Percentiles rank a stretch among this genome's conserved stretches.
These are phyloP conservation scores for Toxoplasma gondii DNA, from an alignment of 169 alveolate genomes.

Conservation along the genomic window DNA sequence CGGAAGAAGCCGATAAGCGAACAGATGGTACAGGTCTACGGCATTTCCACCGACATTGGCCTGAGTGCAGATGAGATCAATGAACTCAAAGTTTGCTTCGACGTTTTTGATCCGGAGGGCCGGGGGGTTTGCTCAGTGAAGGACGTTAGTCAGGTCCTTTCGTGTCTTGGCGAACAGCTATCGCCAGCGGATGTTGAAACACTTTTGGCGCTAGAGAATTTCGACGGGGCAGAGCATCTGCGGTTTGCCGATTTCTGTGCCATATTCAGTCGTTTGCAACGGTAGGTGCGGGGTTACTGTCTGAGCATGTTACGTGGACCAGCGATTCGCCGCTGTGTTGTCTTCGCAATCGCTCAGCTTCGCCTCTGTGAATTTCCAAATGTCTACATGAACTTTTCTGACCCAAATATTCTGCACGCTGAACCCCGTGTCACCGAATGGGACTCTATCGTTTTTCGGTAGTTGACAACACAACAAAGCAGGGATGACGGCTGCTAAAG, in stretches of 20 bases:
- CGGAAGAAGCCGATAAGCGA: slow-evolving; percentile 23
- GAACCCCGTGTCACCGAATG: no score
- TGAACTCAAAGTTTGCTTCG: slow-evolving; percentile 41
- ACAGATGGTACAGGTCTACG: background rate
- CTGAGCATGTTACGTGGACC: background rate
- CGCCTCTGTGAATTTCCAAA: no score
- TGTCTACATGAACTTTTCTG: no score
- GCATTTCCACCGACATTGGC: background rate
- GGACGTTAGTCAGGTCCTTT: slow-evolving; percentile 30
- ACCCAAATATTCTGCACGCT: no score
- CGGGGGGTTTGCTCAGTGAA: slow-evolving; percentile 2
- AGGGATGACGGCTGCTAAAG: no score
- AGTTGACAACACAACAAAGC: no score
- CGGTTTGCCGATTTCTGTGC: slow-evolving; percentile 30
- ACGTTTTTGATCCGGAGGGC: slow-evolving; percentile 39
- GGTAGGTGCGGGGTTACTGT: background rate
- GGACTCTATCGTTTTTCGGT: no score
- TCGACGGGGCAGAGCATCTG: slow-evolving; percentile 33
- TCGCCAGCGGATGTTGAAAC: background rate
- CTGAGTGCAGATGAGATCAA: background rate
- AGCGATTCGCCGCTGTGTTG: no score
- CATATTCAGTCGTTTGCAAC: background rate
- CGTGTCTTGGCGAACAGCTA: slow-evolving; percentile 42
- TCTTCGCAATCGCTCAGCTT: no score
- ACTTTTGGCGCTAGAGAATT: slow-evolving; percentile 15